Percentiles rank a stretch among this genome's conserved stretches.
These are phyloP conservation scores for Dovyalis caffra DNA, from an alignment of 345 rosid genomes.

Conservation along the genomic window DNA sequence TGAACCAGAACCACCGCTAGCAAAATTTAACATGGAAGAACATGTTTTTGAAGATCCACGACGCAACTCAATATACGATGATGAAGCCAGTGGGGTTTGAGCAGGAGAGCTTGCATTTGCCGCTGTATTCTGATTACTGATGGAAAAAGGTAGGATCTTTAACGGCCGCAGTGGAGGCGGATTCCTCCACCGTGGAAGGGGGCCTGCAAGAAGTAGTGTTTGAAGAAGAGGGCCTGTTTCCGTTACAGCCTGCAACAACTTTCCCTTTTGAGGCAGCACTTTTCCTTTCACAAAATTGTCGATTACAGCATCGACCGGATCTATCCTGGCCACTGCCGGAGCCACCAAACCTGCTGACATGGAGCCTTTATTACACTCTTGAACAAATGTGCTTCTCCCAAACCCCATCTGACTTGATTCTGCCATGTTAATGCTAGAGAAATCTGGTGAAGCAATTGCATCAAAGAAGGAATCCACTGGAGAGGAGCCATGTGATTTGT, in stretches of 20 bases:
- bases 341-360: conserved; percentile 16
- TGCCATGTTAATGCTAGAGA: conserved; percentile 48
- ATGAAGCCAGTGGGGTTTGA: conserved; percentile 17
- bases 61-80: conserved; percentile 21
- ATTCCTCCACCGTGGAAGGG: conserved; percentile 87
- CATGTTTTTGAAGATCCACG: conserved; percentile 39
- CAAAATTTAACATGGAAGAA: conserved; percentile 52
- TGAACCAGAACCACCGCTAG: conserved; percentile 32
- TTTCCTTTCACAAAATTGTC: conserved; percentile 54
- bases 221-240: conserved; percentile 82
- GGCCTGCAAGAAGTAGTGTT: conserved; percentile 80
- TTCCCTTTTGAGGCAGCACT: conserved; percentile 63
- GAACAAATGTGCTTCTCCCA: conserved; percentile 24
- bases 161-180: conserved; percentile 83
- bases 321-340: conserved; percentile 25
- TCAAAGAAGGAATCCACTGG: conserved; percentile 72
- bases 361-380: conserved; percentile 22
- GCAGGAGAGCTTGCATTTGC: conserved; percentile 9
- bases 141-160: conserved; percentile 53
- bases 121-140: conserved; percentile 21
- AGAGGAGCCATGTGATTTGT: conserved; percentile 55
- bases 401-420: conserved; percentile 32
- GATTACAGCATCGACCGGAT: conserved; percentile 41
- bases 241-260: conserved; percentile 63
- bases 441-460: conserved; percentile 67